Evolutionary conservation across 164 flowering plant species (phyloP), one percentile per base, ranked within the genome.

Genomic region (Saururus chinensis): DNA sequence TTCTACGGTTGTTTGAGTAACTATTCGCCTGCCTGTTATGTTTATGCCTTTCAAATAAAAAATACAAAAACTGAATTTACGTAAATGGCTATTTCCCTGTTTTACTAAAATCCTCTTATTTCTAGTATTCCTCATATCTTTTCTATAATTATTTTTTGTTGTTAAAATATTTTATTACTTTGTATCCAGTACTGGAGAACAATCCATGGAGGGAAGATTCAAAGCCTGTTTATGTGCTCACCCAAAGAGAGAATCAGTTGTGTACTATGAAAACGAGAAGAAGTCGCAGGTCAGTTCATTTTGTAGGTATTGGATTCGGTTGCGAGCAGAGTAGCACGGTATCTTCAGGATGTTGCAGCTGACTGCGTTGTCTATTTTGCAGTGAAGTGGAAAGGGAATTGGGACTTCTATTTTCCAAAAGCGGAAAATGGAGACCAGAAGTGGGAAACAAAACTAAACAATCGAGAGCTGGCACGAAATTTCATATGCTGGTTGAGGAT

Each of bases 381-480:
- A 90, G 99, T 79, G 99, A 95, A 72, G 97, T 90, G 60, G 97
- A 87, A 78, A 83, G 75, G 65, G 99, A 95, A 77, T 92, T 95
- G 59, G 93, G 99, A 21, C 40, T 76, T 48, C 66, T 95, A 65
- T 87, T 95, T 73, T 85, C 95, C n/a, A 88, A 80, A 72, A 82
- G 83, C 40, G 75, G 66, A 53, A 86, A 81, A 63, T 49, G 72
- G 79, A 72, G 79, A 48, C 60, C 84, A 51, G 79, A 73, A 56
- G 60, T 66, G 26, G 85, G 76, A 67, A 84, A 77, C 56, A 80
- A 78, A 67, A 37, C 77, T 19, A 83, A 79, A 66, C 79, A 83
- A 68, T 68, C 85, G 13, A 73, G 67, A 75, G 67, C 57, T 13
- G 73, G 78, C 59, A 80, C 75, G 22, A 81, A 80, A 71, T 92